Evolutionary conservation across 2,329 filamentous ascomycete genomes (phyloP), one percentile per base, ranked within the genome.

Genomic region (Ustilaginoidea virens): DNA sequence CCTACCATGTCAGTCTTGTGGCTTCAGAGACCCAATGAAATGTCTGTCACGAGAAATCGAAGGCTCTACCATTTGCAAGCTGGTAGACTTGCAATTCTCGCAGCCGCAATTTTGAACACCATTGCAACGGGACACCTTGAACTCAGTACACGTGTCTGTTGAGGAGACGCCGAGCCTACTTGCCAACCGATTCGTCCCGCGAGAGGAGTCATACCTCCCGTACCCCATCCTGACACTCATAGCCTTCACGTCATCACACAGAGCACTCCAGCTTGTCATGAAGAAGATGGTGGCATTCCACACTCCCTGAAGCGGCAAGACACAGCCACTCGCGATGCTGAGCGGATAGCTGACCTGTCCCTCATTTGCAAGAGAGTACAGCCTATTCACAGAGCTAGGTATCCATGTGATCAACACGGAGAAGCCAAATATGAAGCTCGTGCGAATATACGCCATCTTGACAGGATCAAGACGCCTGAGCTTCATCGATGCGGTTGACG

Each of bases 231-330:
- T 40, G 12, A 31, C 36, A 25, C 31, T 44, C 5, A 36, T 16
- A 12, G 30, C 28, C 23, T 25, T 35, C 4, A 39, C n/a, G 25
- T 47, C 49, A n/a, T 44, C 47, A 23, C 39, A 23, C 7, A 55
- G 38, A 1, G 35, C 41, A 10, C 36, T 40, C 64, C 61, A 69
- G 39, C 61, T 80, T 2, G 77, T 80, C 3, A 66, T 69, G 35
- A 79, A 67, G 49, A 82, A 87, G 28, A 87, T 81, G 27, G 80
- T 52, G 19, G 74, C 67, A 43, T 87, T 87, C 79, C 80, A 86
- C 27, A 83, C 69, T 1, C 81, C 80, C 47, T 87, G 81, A 0
- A 83, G 58, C 0, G 80, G 79, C 4, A 87, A 58, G 0, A 86
- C 79, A 9, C 80, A 61, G 2, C 74, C 74, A 15, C 76, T 75